Base-by-base conservation (phyloP, 2,329 filamentous ascomycete species). In the Fusarium sp. region DNA sequence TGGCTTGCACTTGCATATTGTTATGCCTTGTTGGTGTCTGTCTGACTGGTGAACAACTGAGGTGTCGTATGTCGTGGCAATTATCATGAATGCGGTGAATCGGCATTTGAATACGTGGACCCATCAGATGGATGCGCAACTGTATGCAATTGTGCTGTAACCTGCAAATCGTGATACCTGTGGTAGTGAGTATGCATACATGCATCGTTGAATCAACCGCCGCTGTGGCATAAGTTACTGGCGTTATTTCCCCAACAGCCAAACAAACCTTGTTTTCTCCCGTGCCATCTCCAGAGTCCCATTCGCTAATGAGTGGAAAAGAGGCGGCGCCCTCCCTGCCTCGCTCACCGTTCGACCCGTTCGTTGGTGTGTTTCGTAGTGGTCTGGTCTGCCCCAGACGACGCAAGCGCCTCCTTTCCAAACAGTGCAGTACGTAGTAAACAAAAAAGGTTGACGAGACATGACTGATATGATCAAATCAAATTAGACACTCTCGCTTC, bases 401-500 rank as follows among this genome's bases (percentile, higher is more conserved):
- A 72, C 54, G 62, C 30, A 53, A 28, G 54, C 68, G 57, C 68
- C 71, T 72, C 64, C 54, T 75, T 72, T 61, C 47, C 65, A 72
- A 73, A 69, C 71, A 67, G 47, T 49, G 28, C 32, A 32, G 32
- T 32, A 32, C 32, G 33, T 18, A 35, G 33, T 64, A 73, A 73
- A 62, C 59, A 58, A 47, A 58, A 47, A 44, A 35, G 40, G 47
- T n/a, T 64, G 60, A 46, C 38, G 28, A 37, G 33, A 47, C 32
- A 50, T 40, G 53, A 37, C 54, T 64, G 56, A 64, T 16, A 44
- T 63, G 50, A 42, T 50, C 61, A 67, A 63, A 44, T 64, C 67
- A 69, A 69, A 69, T 69, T 65, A 69, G 42, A 69, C 66, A 74
- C 71, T 74, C 46, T 74, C 71, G 69, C 69, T 60, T 69, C 50